Percentiles rank a stretch among this genome's conserved stretches.
Conservation (phyloP, 1,284 basidiomycete species). For the Tylopilus sp. region DNA sequence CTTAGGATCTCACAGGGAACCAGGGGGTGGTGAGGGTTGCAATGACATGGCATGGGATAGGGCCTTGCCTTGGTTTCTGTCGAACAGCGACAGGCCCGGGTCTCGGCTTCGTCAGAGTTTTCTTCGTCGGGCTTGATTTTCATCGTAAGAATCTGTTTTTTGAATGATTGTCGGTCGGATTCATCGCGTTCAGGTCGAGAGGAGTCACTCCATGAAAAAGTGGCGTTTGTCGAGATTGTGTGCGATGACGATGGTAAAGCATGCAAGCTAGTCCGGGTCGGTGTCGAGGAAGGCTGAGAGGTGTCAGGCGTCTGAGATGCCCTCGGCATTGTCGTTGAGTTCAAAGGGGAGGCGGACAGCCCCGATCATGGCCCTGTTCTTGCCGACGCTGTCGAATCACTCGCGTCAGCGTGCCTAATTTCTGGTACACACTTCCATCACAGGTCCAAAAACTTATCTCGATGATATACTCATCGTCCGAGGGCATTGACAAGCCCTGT, state of each 20-base stretch:
- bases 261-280: constrained; percentile 60
- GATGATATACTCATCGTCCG: too few species aligned
- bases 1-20: constrained; percentile 74
- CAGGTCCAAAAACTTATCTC: too few species aligned
- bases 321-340: constrained; percentile 90
- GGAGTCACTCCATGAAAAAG: constrained; percentile 74
- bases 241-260: constrained; percentile 86
- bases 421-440: too few species aligned
- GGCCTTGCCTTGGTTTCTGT: constrained; percentile 63
- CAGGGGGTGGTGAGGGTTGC: constrained; percentile 20
- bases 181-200: constrained; percentile 75
- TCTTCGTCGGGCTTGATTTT: constrained; percentile 89
- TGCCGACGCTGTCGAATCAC: constrained; percentile 81
- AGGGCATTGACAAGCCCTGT: too few species aligned
- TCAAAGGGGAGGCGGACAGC: constrained; percentile 84
- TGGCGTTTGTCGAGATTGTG: constrained; percentile 78
- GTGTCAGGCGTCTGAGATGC: constrained; percentile 70
- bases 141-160: constrained; percentile 67
- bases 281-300: constrained; percentile 69
- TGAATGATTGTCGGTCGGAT: constrained; percentile 91
- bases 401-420: constrained; percentile 88
- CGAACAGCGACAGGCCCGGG: constrained; percentile 84
- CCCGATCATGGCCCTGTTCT: constrained; percentile 83
- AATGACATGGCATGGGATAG: neutral
- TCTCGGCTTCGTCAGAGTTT: constrained; percentile 94